phyloP scores from a whole-genome alignment of 805 yeast species.

The Candida arabinofermentans region DNA sequence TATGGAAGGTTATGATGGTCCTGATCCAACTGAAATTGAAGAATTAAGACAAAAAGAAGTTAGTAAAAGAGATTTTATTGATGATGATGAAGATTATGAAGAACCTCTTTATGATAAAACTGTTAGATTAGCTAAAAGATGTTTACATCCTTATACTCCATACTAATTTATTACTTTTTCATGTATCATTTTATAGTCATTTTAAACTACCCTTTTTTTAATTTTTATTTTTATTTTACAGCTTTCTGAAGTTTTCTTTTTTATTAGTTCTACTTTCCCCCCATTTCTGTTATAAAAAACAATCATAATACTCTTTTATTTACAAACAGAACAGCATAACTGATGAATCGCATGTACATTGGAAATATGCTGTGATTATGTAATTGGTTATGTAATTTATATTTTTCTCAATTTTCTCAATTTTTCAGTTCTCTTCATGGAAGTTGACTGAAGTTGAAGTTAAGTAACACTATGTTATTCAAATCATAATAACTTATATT shows the following conservation, averaged over 20 bases:
- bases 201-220: background rate
- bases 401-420: no score
- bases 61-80: slow-evolving; percentile 14
- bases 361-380: no score
- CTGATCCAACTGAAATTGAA: slow-evolving; percentile 19
- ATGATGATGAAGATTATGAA: slow-evolving; percentile 4
- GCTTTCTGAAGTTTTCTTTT: background rate
- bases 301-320: no score
- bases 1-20: slow-evolving; percentile 24
- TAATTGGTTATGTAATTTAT: no score
- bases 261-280: background rate
- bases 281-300: no score
- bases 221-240: background rate
- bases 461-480: no score
- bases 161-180: slow-evolving; percentile 7
- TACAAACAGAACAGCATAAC: no score
- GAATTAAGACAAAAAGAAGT: slow-evolving; percentile 11
- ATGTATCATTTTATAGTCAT: no score
- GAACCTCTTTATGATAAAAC: background rate
- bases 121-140: slow-evolving; percentile 17
- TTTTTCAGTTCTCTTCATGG: no score
- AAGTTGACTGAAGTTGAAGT: no score
- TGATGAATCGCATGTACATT: no score
- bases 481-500: no score
- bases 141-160: slow-evolving; percentile 20